Conservation (phyloP, 169 alveolate genomes). For the Eimeria falciformis region DNA sequence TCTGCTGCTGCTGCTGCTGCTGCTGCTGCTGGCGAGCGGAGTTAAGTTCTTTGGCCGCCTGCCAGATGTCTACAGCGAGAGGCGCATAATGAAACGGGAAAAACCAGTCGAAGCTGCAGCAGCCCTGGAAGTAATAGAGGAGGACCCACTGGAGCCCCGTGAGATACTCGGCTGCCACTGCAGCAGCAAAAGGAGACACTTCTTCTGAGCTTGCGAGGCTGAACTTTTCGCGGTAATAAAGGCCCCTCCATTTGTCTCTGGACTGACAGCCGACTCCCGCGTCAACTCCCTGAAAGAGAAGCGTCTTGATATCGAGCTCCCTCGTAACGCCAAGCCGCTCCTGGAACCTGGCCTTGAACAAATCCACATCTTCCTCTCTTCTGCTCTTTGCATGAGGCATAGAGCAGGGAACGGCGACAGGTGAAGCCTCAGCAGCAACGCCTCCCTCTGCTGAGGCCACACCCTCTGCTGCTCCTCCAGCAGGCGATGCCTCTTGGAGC, state of each 20-base stretch:
- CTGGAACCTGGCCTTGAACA: conserved; percentile 12
- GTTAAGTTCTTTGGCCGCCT: neutral
- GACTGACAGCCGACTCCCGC: conserved; percentile 57
- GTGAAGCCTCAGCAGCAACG: neutral
- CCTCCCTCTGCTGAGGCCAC: conserved; percentile 1
- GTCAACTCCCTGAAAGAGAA: conserved; percentile 48
- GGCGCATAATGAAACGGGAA: conserved; percentile 99
- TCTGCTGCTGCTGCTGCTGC: conserved; percentile 18
- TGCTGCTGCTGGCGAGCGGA: neutral
- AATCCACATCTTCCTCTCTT: conserved; percentile 54
- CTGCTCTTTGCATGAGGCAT: neutral
- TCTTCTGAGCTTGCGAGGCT: conserved; percentile 10
- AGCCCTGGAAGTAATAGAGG: conserved; percentile 89
- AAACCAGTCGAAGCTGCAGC: conserved; percentile 98
- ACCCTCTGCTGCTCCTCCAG: neutral
- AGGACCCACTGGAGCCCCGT: conserved; percentile 79
- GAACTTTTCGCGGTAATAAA: conserved; percentile 52
- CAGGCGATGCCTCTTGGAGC: neutral
- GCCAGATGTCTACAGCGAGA: conserved; percentile 67
- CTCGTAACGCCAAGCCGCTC: neutral
- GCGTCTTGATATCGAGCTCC: conserved; percentile 20
- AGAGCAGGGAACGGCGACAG: neutral
- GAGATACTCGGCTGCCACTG: conserved; percentile 16
- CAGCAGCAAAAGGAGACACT: conserved; percentile 3
- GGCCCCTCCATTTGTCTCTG: conserved; percentile 43